Evolutionary conservation across 2,329 filamentous ascomycete species (phyloP), one percentile per base, ranked within the genome.

Genomic region (Hirsutella thompsonii): DNA sequence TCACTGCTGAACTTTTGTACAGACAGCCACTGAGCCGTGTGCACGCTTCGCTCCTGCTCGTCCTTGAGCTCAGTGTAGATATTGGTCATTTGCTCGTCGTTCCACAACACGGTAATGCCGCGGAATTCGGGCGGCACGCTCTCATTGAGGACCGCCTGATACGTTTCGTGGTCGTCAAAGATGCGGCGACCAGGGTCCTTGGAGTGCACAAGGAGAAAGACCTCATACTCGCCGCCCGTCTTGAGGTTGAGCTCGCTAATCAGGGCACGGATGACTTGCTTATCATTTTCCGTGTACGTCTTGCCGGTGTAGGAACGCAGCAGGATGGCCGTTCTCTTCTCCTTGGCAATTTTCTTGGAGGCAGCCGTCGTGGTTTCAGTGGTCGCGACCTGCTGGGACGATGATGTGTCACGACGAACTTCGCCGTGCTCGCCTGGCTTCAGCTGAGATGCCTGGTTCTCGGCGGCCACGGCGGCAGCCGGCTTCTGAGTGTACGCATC

Each of bases 201-300:
- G 59, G 88, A 80, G 46, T 93, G 84, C 13, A 93, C 74, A 20
- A 93, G 70, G 23, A 93, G 66, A 53, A 85, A 84, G 1, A 92
- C 79, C 50, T 88, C 76, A 53, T 88, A 93, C 60, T 89, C 79
- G 29, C 83, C 85, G 16, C 86, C 85, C 14, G 82, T 82, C 45
- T 79, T 78, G 42, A 93, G 67, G 5, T 74, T 74, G 21, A 92
- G 67, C 58, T 94, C 88, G 44, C 76, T 81, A 49, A 94, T 76
- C 54, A 93, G 73, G 29, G 87, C 76, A 21, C 88, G 81, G 33
- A 94, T 76, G 41, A 79, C 80, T 56, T 89, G 78, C 53, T 83
- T 76, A 55, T 90, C 84, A 53, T 90, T 84, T 33, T 83, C 74
- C 21, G 79, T 84, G 57, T 88, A 94, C 21, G 74, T 58, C 56